Conservation (phyloP, 257 asterid genomes). For the Leptodermis oblonga region DNA sequence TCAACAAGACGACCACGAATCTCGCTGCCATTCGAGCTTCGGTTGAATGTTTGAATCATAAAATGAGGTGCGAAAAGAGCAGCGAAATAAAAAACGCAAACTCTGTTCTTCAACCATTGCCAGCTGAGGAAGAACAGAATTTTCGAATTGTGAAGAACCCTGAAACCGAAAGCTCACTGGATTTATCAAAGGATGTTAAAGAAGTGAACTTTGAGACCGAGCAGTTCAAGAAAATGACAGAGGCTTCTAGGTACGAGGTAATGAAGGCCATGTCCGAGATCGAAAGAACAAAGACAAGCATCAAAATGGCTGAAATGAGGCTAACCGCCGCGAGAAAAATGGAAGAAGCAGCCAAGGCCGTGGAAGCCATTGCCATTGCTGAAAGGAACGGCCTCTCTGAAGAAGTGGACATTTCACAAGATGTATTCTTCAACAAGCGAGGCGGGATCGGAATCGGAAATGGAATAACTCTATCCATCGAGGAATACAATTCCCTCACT, state of each 20-base stretch:
- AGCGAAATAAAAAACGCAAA: slow-evolving; percentile 19
- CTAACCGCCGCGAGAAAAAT: slow-evolving; percentile 81
- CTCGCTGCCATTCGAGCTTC: slow-evolving; percentile 79
- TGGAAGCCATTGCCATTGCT: slow-evolving; percentile 65
- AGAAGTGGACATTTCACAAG: slow-evolving; percentile 19
- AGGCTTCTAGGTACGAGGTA: slow-evolving; percentile 84
- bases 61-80: slow-evolving; percentile 35
- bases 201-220: slow-evolving; percentile 54
- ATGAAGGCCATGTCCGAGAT: slow-evolving; percentile 86
- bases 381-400: slow-evolving; percentile 31
- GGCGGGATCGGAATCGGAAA: slow-evolving; percentile 41
- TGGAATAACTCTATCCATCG: slow-evolving; percentile 57
- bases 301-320: slow-evolving; percentile 90
- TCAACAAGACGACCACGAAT: slow-evolving; percentile 57
- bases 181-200: slow-evolving; percentile 15
- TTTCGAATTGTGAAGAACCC: slow-evolving; percentile 4
- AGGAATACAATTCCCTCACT: slow-evolving; percentile 58
- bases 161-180: slow-evolving; percentile 14
- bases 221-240: slow-evolving; percentile 83
- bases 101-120: slow-evolving; percentile 15
- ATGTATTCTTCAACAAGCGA: slow-evolving; percentile 17
- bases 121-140: slow-evolving; percentile 15
- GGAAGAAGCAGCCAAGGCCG: slow-evolving; percentile 92
- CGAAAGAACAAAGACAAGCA: slow-evolving; percentile 69
- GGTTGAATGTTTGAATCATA: slow-evolving; percentile 67